Evolutionary conservation across 2,329 filamentous ascomycete genomes (phyloP).

Genomic region (Lecanosticta acicola): DNA sequence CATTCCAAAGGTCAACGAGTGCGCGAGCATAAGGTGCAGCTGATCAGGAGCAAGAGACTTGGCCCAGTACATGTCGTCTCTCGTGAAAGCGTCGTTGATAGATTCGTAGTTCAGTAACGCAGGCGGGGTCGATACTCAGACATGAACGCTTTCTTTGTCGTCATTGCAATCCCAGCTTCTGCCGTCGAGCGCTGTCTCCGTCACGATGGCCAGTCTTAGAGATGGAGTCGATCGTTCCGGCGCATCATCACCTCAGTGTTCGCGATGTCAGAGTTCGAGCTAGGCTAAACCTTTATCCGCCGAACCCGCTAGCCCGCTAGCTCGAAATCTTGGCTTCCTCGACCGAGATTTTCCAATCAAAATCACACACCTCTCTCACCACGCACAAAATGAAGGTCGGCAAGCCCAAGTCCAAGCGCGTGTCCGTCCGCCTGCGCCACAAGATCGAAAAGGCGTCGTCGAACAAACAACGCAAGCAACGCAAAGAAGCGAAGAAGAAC

Average conservation of each 20-base stretch:
- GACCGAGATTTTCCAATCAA: neutral
- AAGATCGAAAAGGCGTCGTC: slow-evolving; percentile 92
- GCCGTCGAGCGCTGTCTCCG: too few relatives aligned
- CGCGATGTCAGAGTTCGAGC: too few relatives aligned
- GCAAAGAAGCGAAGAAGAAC: slow-evolving; percentile 90
- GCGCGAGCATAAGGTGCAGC: slow-evolving; percentile 19
- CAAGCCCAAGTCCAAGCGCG: slow-evolving; percentile 88
- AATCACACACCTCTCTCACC: neutral
- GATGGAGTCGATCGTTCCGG: too few relatives aligned
- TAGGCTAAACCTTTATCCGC: too few relatives aligned
- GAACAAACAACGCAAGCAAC: slow-evolving; percentile 84
- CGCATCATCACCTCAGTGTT: too few relatives aligned
- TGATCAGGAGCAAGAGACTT: slow-evolving; percentile 16
- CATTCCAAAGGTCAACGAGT: slow-evolving; percentile 27
- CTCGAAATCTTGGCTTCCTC: neutral
- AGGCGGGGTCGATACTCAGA: neutral
- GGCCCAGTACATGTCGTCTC: slow-evolving; percentile 30
- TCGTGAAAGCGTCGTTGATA: slow-evolving; percentile 25
- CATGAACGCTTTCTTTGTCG: too few relatives aligned
- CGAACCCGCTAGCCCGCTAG: too few relatives aligned
- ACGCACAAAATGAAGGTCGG: slow-evolving; percentile 29
- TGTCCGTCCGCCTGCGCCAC: slow-evolving; percentile 79
- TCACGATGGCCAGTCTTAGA: too few relatives aligned
- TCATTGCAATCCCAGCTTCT: too few relatives aligned
- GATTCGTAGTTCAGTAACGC: slow-evolving; percentile 19